phyloP scores from a whole-genome alignment of 2,329 filamentous ascomycete species.

The Calonectria naviculata region DNA sequence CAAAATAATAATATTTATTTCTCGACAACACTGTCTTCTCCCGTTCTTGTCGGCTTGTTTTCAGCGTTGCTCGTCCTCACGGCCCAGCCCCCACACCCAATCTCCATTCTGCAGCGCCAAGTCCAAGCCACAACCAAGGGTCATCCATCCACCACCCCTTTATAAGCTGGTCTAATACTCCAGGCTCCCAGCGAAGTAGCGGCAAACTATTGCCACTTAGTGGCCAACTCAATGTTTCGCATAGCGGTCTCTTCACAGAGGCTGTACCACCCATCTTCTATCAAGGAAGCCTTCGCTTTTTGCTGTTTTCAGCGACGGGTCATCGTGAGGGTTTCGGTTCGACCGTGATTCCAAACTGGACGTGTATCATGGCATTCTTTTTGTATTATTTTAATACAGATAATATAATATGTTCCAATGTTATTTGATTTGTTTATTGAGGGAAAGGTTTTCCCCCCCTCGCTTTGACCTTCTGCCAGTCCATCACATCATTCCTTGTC shows the following conservation, averaged over 20 bases:
- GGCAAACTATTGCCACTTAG: background rate
- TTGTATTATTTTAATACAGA: background rate
- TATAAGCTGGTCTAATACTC: background rate
- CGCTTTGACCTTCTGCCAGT: no score
- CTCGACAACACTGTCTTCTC: background rate
- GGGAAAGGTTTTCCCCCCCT: background rate
- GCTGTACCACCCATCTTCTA: background rate
- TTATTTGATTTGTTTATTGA: no score
- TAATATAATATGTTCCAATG: background rate
- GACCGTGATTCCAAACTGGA: background rate
- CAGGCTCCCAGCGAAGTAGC: background rate
- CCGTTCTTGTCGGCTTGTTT: background rate
- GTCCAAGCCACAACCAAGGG: background rate
- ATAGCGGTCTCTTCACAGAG: no score
- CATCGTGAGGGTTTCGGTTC: background rate
- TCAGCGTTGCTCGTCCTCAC: background rate
- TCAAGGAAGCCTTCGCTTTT: constrained; percentile 15
- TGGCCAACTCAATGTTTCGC: background rate
- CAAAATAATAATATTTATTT: background rate
- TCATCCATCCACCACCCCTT: background rate
- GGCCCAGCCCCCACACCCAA: background rate
- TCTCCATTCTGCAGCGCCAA: background rate
- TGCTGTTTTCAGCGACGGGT: background rate
- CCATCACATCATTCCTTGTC: no score
- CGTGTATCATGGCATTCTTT: background rate